These are phyloP conservation scores for Saccharomyces hybrid DNA, from an alignment of 1,139 yeast genomes.

Conservation along the genomic window DNA sequence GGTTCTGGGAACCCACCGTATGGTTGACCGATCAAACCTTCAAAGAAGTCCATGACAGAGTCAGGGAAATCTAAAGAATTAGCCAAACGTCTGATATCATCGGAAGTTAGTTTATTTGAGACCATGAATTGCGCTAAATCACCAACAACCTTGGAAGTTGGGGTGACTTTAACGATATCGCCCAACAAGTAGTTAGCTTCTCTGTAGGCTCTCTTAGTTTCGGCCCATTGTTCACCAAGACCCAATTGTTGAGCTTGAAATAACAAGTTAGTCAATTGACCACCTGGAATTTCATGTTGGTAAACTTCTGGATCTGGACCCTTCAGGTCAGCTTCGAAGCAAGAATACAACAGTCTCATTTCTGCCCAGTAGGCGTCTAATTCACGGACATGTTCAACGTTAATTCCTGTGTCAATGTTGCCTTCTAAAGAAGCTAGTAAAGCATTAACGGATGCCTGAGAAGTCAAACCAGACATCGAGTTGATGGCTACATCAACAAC, in stretches of 20 bases:
- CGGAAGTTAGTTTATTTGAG: slow-evolving; percentile 75
- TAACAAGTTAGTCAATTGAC: slow-evolving; percentile 90
- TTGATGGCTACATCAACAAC: slow-evolving; percentile 96
- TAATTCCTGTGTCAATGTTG: slow-evolving; percentile 67
- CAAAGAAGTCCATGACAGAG: slow-evolving; percentile 94
- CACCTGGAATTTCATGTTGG: slow-evolving; percentile 98
- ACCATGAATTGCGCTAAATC: slow-evolving; percentile 99
- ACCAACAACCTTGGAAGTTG: slow-evolving; percentile 98
- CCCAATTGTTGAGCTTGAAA: slow-evolving; percentile 99
- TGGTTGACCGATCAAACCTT: slow-evolving; percentile 98
- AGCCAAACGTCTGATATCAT: slow-evolving; percentile 83
- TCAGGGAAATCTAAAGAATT: slow-evolving; percentile 94
- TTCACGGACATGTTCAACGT: slow-evolving; percentile 61
- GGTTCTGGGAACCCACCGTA: slow-evolving; percentile 99
- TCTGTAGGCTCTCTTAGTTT: slow-evolving; percentile 88
- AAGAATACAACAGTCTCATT: slow-evolving; percentile 91
- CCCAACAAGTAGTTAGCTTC: slow-evolving; percentile 86
- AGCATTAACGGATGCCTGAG: slow-evolving; percentile 95
- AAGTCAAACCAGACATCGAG: slow-evolving; percentile 96
- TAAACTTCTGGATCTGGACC: slow-evolving; percentile 99
- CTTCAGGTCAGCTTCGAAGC: slow-evolving; percentile 96
- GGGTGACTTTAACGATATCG: slow-evolving; percentile 95
- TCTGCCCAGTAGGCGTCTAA: slow-evolving; percentile 96
- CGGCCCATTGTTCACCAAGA: slow-evolving; percentile 90
- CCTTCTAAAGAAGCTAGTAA: slow-evolving; percentile 88